These are phyloP conservation scores for Gracilaria gracilis DNA, from an alignment of 23 red algal genomes.

Conservation along the genomic window DNA sequence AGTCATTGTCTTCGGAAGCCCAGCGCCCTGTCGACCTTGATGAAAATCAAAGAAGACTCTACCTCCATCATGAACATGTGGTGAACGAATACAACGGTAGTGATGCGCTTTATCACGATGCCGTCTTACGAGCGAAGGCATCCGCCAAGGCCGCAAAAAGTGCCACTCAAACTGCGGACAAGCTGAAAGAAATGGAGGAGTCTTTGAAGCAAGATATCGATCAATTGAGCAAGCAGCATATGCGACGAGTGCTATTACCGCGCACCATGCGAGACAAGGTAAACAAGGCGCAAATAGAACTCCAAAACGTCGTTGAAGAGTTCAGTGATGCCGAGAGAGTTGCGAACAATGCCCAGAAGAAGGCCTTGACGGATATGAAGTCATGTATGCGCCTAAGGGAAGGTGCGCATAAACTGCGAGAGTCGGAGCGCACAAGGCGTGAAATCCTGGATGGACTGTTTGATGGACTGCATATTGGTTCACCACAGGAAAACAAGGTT, in stretches of 20 bases:
- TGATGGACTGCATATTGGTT: conserved; percentile 17
- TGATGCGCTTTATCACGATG: conserved; percentile 20
- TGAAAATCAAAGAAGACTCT: neutral
- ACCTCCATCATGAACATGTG: conserved; percentile 26
- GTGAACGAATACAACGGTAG: neutral
- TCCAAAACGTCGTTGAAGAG: neutral
- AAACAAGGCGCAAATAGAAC: neutral
- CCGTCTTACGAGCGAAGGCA: neutral
- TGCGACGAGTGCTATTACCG: conserved; percentile 18
- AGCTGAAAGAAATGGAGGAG: neutral
- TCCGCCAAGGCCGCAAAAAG: conserved; percentile 16
- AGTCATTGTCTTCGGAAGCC: neutral
- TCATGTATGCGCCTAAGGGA: conserved; percentile 8
- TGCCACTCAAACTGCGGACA: conserved; percentile 8
- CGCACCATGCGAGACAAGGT: neutral
- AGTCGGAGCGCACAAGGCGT: conserved; percentile 10
- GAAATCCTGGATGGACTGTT: conserved; percentile 36
- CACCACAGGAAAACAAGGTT: neutral
- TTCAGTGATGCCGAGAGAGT: neutral
- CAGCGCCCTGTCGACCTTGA: neutral
- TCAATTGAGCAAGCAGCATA: neutral
- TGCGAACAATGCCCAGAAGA: neutral
- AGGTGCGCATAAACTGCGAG: neutral
- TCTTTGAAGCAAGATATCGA: neutral
- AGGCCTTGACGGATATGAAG: conserved; percentile 17